Percentiles rank a stretch among this genome's conserved stretches.
Evolutionary conservation across 2,329 filamentous ascomycete species (phyloP).

Genomic region (Hymenoscyphus fraxineus): DNA sequence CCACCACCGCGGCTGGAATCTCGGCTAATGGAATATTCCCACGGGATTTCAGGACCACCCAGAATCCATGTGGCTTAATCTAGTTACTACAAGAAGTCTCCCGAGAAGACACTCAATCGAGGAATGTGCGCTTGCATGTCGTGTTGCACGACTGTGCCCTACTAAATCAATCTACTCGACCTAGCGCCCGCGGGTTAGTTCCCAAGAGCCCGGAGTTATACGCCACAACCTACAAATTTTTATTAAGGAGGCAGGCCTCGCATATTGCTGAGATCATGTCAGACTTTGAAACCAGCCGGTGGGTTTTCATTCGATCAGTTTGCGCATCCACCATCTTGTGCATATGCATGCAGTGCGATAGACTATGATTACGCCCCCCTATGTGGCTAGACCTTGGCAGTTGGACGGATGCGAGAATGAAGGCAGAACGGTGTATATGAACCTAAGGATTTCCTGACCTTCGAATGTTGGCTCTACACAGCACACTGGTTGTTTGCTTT

Average conservation of each 20-base stretch:
- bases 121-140: not conserved
- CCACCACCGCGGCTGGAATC: not conserved
- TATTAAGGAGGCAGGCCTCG: not conserved
- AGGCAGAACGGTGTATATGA: not conserved
- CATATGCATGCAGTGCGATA: not conserved
- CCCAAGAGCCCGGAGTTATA: not conserved
- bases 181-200: not conserved
- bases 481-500: conserved; percentile 3
- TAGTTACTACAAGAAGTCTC: not conserved
- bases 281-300: conserved; percentile 4
- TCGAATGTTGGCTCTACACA: not conserved
- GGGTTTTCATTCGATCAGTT: not conserved
- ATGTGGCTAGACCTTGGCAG: conserved; percentile 1
- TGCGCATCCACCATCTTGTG: not conserved
- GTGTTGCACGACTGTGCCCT: not conserved
- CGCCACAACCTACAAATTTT: not conserved
- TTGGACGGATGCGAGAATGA: not conserved
- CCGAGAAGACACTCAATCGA: not conserved
- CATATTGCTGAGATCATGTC: conserved; percentile 8
- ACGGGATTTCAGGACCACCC: not conserved
- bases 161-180: not conserved
- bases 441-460: not conserved
- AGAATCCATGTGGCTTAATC: not conserved
- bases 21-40: not conserved
- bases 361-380: not conserved